Conservation (phyloP, 2,329 filamentous ascomycete species). For the Xylariales sp. region DNA sequence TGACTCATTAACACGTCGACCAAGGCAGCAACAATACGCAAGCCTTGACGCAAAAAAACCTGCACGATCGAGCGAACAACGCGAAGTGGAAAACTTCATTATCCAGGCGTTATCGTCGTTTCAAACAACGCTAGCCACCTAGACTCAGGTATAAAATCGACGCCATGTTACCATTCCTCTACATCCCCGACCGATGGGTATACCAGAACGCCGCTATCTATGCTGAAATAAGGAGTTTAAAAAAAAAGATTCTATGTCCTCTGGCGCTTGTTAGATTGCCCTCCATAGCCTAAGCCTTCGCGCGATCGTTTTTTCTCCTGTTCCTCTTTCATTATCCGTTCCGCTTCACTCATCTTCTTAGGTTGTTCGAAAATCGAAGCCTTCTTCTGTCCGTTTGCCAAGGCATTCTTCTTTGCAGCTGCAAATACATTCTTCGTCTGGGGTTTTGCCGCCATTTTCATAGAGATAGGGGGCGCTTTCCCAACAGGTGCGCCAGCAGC, state of each 20-base stretch:
- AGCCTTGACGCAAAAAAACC: not conserved
- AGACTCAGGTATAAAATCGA: not conserved
- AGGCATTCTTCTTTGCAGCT: conserved; percentile 73
- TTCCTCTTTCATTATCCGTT: conserved; percentile 89
- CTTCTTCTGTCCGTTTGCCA: conserved; percentile 72
- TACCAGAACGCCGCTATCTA: conserved; percentile 44
- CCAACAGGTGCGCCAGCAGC: conserved; percentile 31
- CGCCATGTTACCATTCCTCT: conserved; percentile 27
- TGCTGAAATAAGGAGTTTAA: conserved; percentile 35
- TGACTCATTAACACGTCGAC: conserved; percentile 8
- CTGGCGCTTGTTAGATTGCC: conserved; percentile 64
- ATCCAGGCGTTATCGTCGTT: not conserved
- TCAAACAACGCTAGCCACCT: not conserved
- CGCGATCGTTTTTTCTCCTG: conserved; percentile 75
- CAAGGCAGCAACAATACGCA: conserved; percentile 5
- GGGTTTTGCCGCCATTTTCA: conserved; percentile 73
- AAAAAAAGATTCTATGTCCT: conserved; percentile 49
- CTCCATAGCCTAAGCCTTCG: conserved; percentile 59
- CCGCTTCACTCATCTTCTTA: conserved; percentile 89
- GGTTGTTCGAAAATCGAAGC: conserved; percentile 66
- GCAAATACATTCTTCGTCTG: conserved; percentile 83
- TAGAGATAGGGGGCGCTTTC: conserved; percentile 62
- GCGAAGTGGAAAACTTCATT: not conserved
- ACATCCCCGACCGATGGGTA: conserved; percentile 34
- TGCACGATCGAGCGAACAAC: not conserved